Conservation (phyloP, 805 yeast genomes). For the Kluyveromyces wickerhamii region DNA sequence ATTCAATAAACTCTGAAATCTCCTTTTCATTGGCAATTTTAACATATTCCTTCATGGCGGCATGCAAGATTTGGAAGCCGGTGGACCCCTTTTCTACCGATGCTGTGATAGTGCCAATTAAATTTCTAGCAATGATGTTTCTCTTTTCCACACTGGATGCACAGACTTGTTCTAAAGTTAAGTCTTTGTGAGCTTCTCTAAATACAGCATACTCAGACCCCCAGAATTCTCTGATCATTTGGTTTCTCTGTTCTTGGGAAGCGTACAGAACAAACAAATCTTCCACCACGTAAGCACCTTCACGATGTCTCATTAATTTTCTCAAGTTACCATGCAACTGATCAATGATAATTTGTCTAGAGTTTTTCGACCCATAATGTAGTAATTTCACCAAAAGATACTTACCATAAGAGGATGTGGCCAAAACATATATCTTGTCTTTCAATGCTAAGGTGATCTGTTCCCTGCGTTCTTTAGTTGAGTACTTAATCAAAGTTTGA, state of each 20-base stretch:
- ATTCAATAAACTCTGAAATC: conserved; percentile 72
- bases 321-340: conserved; percentile 88
- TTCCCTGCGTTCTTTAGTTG: conserved; percentile 71
- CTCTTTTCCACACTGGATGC: conserved; percentile 68
- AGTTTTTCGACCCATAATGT: conserved; percentile 83
- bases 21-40: conserved; percentile 60
- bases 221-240: conserved; percentile 94
- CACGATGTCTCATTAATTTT: conserved; percentile 91
- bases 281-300: conserved; percentile 96
- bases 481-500: conserved; percentile 84
- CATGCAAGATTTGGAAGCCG: conserved; percentile 92
- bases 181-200: conserved; percentile 60
- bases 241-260: conserved; percentile 73
- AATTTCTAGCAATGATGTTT: conserved; percentile 62
- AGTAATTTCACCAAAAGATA: conserved; percentile 79
- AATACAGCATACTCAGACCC: conserved; percentile 92
- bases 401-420: conserved; percentile 91
- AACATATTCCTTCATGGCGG: conserved; percentile 87
- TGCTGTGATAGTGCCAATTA: conserved; percentile 76
- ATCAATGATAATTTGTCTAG: conserved; percentile 64
- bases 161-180: conserved; percentile 58
- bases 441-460: conserved; percentile 58
- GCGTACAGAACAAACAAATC: conserved; percentile 84
- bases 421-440: conserved; percentile 71
- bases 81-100: conserved; percentile 93